Evolutionary conservation across 148 eudicot genomes (phyloP), one percentile per base, ranked within the genome.

Genomic region (Rhododendron ferrugineum): DNA sequence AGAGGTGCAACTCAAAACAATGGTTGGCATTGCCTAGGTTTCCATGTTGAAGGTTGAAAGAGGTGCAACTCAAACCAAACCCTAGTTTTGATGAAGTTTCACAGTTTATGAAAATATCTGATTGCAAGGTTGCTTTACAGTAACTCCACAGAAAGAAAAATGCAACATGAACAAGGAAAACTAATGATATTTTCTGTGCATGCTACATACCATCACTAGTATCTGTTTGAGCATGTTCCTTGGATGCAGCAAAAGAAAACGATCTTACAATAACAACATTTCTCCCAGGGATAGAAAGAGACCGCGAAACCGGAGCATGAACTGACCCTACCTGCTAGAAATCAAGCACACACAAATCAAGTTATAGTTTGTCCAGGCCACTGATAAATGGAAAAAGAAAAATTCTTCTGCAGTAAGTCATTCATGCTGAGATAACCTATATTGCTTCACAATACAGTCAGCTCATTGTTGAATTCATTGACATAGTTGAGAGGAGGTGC

Each of bases 181-280:
- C 22, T 54, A 44, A 40, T 83, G 58, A 30, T 18, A 28, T 2
- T 23, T 79, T 11, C 79, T 47, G 58, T 15, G 16, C 15, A 47
- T 46, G 11, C 34, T 82, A 86, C 90, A 70, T 90, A 95, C 97
- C 97, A 86, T 88, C 89, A 64, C 20, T 86, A 85, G 58, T 36
- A 83, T 88, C 91, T n/a, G 91, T 82, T 56, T 87, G 87, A 88
- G 80, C 85, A 82, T 78, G 82, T 86, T 90, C 93, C 82, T 84
- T 92, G 42, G 87, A 84, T 42, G 87, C 70, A 50, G 92, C 89
- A 86, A 91, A 89, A 73, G 98, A 93, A 34, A 87, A 62, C 34
- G 96, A 93, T 89, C 98, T 91, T 76, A 96, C 95, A 82, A 96
- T 92, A 36, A 96, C 94, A 66, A 86, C 32, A 89, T 88, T 94